Conservation (phyloP, 441 rosid species). For the Pelargonium citronellum region DNA sequence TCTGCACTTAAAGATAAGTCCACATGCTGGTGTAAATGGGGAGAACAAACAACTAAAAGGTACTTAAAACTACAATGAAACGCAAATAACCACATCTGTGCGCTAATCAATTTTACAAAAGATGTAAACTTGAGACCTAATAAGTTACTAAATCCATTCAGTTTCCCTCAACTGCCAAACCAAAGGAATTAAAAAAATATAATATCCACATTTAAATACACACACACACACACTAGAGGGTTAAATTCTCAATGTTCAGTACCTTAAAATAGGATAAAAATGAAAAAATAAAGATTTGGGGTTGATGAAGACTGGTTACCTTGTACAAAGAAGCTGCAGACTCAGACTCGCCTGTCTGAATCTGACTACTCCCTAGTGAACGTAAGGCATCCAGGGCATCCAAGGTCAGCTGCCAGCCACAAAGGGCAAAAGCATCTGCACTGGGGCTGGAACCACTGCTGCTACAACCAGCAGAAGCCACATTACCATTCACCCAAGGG, state of each 20-base stretch:
- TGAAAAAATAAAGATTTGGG: background rate
- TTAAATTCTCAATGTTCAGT: background rate
- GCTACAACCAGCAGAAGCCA: conserved; percentile 91
- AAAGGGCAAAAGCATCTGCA: conserved; percentile 52
- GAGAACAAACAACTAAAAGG: too few species aligned
- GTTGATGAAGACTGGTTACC: conserved; percentile 29
- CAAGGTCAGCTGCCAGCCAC: conserved; percentile 97
- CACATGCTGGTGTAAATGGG: too few species aligned
- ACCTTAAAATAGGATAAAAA: background rate
- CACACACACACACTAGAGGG: too few species aligned
- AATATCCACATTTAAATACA: too few species aligned
- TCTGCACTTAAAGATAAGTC: too few species aligned
- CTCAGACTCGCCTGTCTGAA: conserved; percentile 77
- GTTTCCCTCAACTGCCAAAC: too few species aligned
- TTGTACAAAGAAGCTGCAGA: conserved; percentile 89
- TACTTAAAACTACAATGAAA: too few species aligned
- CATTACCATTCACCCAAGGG: conserved; percentile 98
- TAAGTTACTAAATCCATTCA: too few species aligned
- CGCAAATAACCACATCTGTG: too few species aligned
- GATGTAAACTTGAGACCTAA: too few species aligned
- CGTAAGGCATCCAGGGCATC: conserved; percentile 93
- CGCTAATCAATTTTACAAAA: too few species aligned
- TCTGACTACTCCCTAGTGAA: conserved; percentile 53
- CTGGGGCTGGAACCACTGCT: conserved; percentile 44
- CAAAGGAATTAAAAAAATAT: too few species aligned